These are phyloP conservation scores for Musa balbisiana DNA, from an alignment of 202 grass and related monocot species.

Conservation along the genomic window DNA sequence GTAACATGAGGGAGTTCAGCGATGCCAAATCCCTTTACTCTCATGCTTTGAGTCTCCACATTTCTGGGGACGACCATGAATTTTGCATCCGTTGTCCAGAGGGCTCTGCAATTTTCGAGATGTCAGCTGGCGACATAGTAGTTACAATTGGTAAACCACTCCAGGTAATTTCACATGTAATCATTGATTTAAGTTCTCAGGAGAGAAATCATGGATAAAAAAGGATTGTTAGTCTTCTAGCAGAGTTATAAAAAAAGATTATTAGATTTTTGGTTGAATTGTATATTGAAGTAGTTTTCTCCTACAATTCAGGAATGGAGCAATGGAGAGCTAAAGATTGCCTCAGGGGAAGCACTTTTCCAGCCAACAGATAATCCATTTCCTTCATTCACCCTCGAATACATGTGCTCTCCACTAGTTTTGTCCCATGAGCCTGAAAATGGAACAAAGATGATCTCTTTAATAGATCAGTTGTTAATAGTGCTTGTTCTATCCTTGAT, in stretches of 20 bases:
- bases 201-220: not conserved
- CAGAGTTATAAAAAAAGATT: not conserved
- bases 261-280: not conserved
- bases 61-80: slow-evolving; percentile 38
- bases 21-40: slow-evolving; percentile 26
- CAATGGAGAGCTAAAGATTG: slow-evolving; percentile 53
- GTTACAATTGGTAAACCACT: slow-evolving; percentile 57
- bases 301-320: slow-evolving; percentile 65
- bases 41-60: slow-evolving; percentile 51
- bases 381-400: slow-evolving; percentile 56
- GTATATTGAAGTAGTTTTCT: slow-evolving; percentile 10
- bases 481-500: slow-evolving; percentile 34
- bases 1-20: slow-evolving; percentile 30
- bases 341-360: slow-evolving; percentile 50
- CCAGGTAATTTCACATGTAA: slow-evolving; percentile 37
- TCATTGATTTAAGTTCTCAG: not conserved
- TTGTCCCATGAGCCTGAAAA: slow-evolving; percentile 24
- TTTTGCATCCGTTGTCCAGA: slow-evolving; percentile 43
- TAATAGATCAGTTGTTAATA: slow-evolving; percentile 56
- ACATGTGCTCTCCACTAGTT: slow-evolving; percentile 49
- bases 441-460: slow-evolving; percentile 34
- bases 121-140: slow-evolving; percentile 50
- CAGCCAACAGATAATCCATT: slow-evolving; percentile 47
- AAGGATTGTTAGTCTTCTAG: not conserved
- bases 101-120: slow-evolving; percentile 40